Evolutionary conservation across 1,139 yeast species (phyloP).

Genomic region (Yamadazyma atmosphaerica): DNA sequence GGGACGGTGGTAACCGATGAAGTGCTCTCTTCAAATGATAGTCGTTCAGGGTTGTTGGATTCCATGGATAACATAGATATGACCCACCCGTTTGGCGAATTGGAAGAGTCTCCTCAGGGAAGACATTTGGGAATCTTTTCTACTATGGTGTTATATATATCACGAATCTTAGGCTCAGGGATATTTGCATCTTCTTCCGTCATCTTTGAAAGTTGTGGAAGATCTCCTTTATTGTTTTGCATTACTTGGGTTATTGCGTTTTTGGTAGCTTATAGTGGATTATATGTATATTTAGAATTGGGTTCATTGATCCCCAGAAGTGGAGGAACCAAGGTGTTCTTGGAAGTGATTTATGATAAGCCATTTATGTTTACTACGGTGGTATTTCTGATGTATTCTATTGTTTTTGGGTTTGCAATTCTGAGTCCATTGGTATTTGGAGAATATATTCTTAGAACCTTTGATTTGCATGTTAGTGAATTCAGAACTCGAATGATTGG

Average conservation of each 20-base stretch:
- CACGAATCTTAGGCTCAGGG: conserved; percentile 76
- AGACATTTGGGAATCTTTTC: conserved; percentile 70
- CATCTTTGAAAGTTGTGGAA: conserved; percentile 66
- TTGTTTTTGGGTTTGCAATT: conserved; percentile 63
- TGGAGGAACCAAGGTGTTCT: conserved; percentile 72
- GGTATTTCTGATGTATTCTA: conserved; percentile 54
- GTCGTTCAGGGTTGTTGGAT: background rate
- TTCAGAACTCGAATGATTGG: conserved; percentile 46
- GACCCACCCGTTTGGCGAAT: conserved; percentile 21
- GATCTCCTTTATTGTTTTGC: conserved; percentile 60
- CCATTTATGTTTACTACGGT: conserved; percentile 64
- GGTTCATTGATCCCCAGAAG: conserved; percentile 71
- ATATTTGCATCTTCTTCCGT: conserved; percentile 72
- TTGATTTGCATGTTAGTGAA: conserved; percentile 43
- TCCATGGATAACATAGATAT: conserved; percentile 3
- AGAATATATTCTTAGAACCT: conserved; percentile 55
- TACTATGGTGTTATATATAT: conserved; percentile 60
- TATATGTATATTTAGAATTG: conserved; percentile 63
- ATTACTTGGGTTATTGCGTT: conserved; percentile 64
- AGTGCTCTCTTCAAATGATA: background rate
- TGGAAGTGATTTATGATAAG: conserved; percentile 61
- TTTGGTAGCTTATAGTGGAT: conserved; percentile 61
- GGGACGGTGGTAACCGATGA: background rate
- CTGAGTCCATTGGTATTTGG: conserved; percentile 73
- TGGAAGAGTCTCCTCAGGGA: conserved; percentile 70